Conservation (phyloP, 2,329 filamentous ascomycete genomes). For the Trichoderma lentiforme region DNA sequence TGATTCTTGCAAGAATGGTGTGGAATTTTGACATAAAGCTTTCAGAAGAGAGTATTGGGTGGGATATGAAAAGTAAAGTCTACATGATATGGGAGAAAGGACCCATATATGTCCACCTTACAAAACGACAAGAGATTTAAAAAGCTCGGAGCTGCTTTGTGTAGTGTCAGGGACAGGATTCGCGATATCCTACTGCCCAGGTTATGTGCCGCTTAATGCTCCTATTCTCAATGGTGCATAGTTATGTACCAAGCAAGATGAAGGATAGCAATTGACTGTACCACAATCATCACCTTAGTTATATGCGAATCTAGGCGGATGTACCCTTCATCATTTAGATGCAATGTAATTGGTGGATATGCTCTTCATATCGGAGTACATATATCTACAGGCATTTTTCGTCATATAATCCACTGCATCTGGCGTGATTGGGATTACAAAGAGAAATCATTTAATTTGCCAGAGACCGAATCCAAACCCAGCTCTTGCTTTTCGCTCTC, state of each 20-base stretch:
- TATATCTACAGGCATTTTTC: background rate
- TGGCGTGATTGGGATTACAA: background rate
- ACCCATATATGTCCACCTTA: too few species aligned
- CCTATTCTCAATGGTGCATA: background rate
- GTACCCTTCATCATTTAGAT: background rate
- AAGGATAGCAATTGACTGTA: background rate
- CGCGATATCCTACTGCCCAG: background rate
- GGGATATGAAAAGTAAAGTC: too few species aligned
- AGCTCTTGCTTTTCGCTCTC: slow-evolving; percentile 46
- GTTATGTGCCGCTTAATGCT: background rate
- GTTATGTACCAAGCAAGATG: background rate
- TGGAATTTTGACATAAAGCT: too few species aligned
- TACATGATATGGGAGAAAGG: too few species aligned
- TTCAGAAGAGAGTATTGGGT: too few species aligned
- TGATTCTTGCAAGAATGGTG: too few species aligned
- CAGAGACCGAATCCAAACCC: background rate
- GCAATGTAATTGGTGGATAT: background rate
- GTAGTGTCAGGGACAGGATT: background rate
- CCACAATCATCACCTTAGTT: background rate
- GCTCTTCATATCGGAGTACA: background rate
- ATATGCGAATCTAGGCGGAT: background rate
- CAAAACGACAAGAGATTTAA: too few species aligned
- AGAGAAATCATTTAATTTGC: background rate
- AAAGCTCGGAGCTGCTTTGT: too few species aligned
- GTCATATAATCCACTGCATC: background rate